A percentile compares a stretch with the other conserved stretches of the same genome.
phyloP scores from a whole-genome alignment of 2,329 filamentous ascomycete species.

The Botrytis galanthina region DNA sequence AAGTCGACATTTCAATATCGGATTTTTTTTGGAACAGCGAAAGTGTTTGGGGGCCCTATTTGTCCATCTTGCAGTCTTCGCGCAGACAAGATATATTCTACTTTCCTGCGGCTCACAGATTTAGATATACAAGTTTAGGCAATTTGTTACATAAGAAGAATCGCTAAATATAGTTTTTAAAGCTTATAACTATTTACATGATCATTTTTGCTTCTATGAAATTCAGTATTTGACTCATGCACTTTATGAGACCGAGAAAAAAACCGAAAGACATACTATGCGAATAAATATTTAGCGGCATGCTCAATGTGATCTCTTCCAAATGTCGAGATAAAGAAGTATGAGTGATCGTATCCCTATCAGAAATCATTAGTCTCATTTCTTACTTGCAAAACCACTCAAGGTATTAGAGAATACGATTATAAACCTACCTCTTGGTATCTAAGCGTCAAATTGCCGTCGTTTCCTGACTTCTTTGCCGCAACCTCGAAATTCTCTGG shows the following conservation, averaged over 20 bases:
- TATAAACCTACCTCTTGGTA: constrained; percentile 66
- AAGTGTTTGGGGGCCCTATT: not conserved
- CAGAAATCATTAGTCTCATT: constrained; percentile 22
- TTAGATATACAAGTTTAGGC: not conserved
- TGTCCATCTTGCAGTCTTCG: not conserved
- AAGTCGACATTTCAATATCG: not conserved
- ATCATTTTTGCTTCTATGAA: constrained; percentile 13
- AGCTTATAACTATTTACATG: constrained; percentile 12
- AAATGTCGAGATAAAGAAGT: constrained; percentile 94
- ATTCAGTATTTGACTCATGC: constrained; percentile 9
- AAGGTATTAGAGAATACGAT: not conserved
- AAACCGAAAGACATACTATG: constrained; percentile 19
- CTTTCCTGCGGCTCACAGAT: not conserved
- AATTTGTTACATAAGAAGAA: not conserved
- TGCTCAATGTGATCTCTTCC: constrained; percentile 48
- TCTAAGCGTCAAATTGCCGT: constrained; percentile 69
- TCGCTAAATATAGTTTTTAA: not conserved
- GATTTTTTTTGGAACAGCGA: not conserved
- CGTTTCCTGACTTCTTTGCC: constrained; percentile 70
- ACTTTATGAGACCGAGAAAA: not conserved
- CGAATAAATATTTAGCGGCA: constrained; percentile 23
- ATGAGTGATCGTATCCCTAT: constrained; percentile 91
- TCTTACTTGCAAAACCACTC: not conserved
- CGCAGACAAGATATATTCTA: not conserved
- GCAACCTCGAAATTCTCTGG: constrained; percentile 89